Evolutionary conservation across 768 basidiomycete genomes (phyloP).

Genomic region (Boletus pseudo-olivaceus): DNA sequence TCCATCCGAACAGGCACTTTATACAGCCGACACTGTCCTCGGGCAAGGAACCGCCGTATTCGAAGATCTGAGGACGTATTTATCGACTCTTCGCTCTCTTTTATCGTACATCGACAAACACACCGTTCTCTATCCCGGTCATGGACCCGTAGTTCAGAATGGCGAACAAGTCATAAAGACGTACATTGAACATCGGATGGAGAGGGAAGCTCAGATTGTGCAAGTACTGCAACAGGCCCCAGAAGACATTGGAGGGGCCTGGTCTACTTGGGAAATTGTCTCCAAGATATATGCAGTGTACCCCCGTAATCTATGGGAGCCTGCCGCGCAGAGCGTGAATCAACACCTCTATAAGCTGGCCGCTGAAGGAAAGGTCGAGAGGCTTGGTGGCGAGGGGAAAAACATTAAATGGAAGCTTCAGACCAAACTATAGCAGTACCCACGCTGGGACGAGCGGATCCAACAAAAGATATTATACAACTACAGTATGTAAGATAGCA

Average conservation of each 20-base stretch:
- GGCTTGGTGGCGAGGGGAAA: conserved; percentile 49
- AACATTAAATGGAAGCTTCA: conserved; percentile 46
- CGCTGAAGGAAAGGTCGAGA: conserved; percentile 55
- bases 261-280: conserved; percentile 68
- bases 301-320: conserved; percentile 65
- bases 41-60: conserved; percentile 91
- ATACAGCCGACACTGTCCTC: conserved; percentile 88
- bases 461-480: conserved; percentile 4
- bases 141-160: conserved; percentile 73
- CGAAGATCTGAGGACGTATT: conserved; percentile 72
- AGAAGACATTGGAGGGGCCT: conserved; percentile 20
- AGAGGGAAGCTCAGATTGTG: conserved; percentile 79
- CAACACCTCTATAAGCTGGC: conserved; percentile 74
- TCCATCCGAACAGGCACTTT: conserved; percentile 67
- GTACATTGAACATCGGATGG: conserved; percentile 79
- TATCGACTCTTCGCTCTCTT: conserved; percentile 60
- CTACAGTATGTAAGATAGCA: conserved; percentile 18
- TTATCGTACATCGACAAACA: conserved; percentile 42
- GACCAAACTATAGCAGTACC: conserved; percentile 5
- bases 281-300: conserved; percentile 66
- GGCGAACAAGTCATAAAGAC: conserved; percentile 57
- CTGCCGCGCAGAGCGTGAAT: conserved; percentile 66
- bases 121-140: conserved; percentile 75
- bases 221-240: conserved; percentile 40
- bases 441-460: neutral